A percentile compares a stretch with the other conserved stretches of the same genome.
These are phyloP conservation scores for Dioscorea alata DNA, from an alignment of 106 monocot species.

Conservation along the genomic window DNA sequence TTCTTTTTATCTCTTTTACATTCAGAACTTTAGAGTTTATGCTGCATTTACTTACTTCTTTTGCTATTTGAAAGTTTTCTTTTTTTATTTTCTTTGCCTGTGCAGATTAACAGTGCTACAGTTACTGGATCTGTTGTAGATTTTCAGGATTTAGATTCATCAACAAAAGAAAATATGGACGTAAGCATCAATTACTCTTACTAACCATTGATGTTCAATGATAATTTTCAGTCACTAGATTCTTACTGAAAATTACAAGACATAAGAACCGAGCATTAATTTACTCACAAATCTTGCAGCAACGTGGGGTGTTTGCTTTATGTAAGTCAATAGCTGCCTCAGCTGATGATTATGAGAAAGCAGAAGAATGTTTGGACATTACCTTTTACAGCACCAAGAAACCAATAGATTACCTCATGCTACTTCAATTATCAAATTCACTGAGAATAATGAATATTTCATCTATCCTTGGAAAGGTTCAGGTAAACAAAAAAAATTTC, in stretches of 20 bases:
- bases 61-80: neutral
- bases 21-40: neutral
- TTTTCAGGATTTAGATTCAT: neutral
- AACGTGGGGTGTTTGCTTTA: too few species aligned
- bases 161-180: neutral
- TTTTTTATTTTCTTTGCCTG: too few species aligned
- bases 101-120: neutral
- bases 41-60: neutral
- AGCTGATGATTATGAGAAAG: neutral
- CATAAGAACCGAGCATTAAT: too few species aligned
- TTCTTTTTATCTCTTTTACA: too few species aligned
- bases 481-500: neutral
- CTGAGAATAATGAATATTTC: conserved; percentile 1
- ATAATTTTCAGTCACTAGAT: too few species aligned
- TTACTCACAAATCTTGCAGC: neutral
- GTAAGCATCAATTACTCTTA: too few species aligned
- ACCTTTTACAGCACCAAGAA: neutral
- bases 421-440: conserved; percentile 2
- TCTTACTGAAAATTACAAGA: too few species aligned
- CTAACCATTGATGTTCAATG: too few species aligned
- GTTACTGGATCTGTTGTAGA: neutral
- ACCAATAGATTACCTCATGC: neutral
- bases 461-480: neutral
- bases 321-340: too few species aligned
- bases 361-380: conserved; percentile 4